Evolutionary conservation across 2,329 filamentous ascomycete species (phyloP), one percentile per base, ranked within the genome.

Genomic region (Colletotrichum filicis): DNA sequence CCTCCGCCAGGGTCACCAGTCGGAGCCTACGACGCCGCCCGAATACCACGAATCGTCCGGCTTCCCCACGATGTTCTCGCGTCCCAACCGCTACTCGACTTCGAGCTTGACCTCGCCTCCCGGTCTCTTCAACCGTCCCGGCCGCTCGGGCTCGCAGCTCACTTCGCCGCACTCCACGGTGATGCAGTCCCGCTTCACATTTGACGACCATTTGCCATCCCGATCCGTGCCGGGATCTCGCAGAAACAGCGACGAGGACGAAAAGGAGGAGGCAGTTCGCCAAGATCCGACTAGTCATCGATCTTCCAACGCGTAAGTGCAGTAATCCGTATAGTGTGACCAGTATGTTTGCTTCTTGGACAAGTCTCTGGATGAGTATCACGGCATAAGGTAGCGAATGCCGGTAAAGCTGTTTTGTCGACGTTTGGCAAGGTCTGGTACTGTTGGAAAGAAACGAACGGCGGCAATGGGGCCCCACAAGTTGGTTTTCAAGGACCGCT

Each of bases 11-110:
- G 94, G 94, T 66, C 93, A 95, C 78, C 94, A 97, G 80, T 98
- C 94, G 77, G 96, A 98, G 84, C 97, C 97, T 19, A 98, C 97
- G 2, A 99, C 97, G 26, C 97, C 97, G 26, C 97, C 97, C 37
- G 97, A 98, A 82, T 96, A 97, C 82, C 92, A 92, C 77, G 95
- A 97, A 76, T 82, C 82, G 71, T 87, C 90, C 74, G 92, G 92
- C 56, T 96, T 97, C 79, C 92, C 93, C 68, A 92, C 91, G 78
- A 91, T 93, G 76, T 94, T 97, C 80, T 95, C 94, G 68, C 91
- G 95, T 55, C 94, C 95, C 56, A 95, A 95, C 81, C 91, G 95
- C 74, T 96, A 97, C 85, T 97, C 96, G 66, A 93, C 94, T 74
- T 95, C 95, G 49, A 97, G 94, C 84, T 87, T 98, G 79, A 93